These are phyloP conservation scores for Abelmoschus esculentus DNA, from an alignment of 345 rosid species.

Conservation along the genomic window DNA sequence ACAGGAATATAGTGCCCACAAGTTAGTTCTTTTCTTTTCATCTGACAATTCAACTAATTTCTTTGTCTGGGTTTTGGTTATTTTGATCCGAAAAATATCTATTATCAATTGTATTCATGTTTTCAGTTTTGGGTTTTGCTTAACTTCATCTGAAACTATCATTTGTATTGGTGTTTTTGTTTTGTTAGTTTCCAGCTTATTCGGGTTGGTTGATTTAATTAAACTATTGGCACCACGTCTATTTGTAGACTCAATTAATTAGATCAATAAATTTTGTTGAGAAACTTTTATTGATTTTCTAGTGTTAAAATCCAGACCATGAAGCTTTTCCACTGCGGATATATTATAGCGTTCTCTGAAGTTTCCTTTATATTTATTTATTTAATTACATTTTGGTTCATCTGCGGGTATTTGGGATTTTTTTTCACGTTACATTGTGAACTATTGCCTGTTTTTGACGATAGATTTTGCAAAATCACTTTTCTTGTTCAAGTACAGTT, in stretches of 20 bases:
- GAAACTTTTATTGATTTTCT: not conserved
- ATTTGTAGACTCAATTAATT: not conserved
- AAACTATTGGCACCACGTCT: not conserved
- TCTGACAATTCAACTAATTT: not conserved
- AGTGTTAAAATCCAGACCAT: not conserved
- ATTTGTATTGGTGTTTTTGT: not conserved
- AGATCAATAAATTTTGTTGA: not conserved
- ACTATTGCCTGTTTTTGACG: no score
- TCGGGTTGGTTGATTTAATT: not conserved
- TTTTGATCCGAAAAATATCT: not conserved
- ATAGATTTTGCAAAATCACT: not conserved
- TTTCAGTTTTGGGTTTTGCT: not conserved
- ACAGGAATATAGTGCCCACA: conserved; percentile 81
- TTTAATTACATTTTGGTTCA: no score
- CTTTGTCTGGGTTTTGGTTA: conserved; percentile 16
- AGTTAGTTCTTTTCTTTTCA: conserved; percentile 31
- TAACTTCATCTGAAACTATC: not conserved
- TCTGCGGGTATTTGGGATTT: no score
- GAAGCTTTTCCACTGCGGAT: not conserved
- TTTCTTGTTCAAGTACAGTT: conserved; percentile 40
- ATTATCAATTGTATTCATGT: not conserved
- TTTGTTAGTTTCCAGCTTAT: not conserved
- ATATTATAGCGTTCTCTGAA: not conserved
- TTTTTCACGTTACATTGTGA: no score
- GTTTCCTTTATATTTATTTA: not conserved